Evolutionary conservation across 1,284 basidiomycete genomes (phyloP), one percentile per base, ranked within the genome.

Genomic region (Hymenochaete sp.): DNA sequence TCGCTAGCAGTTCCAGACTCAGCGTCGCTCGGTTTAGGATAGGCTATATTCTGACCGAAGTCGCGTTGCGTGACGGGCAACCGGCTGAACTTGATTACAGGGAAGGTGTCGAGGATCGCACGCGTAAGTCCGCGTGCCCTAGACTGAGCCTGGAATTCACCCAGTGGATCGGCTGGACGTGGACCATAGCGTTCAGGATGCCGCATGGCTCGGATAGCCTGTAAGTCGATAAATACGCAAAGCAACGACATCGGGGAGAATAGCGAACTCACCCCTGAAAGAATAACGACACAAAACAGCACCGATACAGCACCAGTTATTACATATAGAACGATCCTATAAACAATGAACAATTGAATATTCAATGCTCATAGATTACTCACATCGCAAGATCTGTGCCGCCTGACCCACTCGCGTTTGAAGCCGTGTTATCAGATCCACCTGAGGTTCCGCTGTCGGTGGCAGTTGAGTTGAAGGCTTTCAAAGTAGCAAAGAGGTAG

Each of bases 31-130:
- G 52, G 42, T 22, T 42, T 49, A 13, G 36, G 29, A 14, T 13
- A 25, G 14, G 51, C 26, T 41, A 28, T 26, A 37, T 28, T 10
- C 19, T 47, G 37, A 11, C 45, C 48, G 3, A 38, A 52, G 26
- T 21, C 11, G 21, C 41, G 22, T 16, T 40, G 35, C 2, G 38
- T 52, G 32, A 49, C 39, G 53, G 54, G 42, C 35, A 42, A 22
- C 4, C 60, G 54, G 37, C 77, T 78, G 59, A 93, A 96, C 62
- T 92, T 90, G 63, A 93, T 82, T 48, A 95, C 68, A 1, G 92
- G 92, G 67, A 96, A 96, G 0, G 92, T 95, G 57, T 96, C 92
- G 44, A 96, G 69, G 45, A 96, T 91, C 21, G 93, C 92, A 25
- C 87, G 80, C 0, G 86, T 84, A 40, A 96, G 71, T 1, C 92